phyloP scores from a whole-genome alignment of 148 eudicot genomes.

The Suaeda aralocaspica region DNA sequence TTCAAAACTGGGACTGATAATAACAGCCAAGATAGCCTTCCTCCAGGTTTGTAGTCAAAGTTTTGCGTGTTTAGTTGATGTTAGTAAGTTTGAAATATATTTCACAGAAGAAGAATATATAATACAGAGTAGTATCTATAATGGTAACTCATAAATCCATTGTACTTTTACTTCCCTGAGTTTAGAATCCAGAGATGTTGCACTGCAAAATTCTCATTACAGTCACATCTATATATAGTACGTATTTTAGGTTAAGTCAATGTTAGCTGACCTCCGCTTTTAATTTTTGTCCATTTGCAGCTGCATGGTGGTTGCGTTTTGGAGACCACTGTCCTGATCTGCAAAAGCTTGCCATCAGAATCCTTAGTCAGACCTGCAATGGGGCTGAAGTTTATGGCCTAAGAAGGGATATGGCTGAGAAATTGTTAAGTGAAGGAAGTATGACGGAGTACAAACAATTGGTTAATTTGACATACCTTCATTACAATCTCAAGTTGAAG shows the following conservation, averaged over 20 bases:
- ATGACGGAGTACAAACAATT: conserved; percentile 32
- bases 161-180: background rate
- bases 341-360: conserved; percentile 47
- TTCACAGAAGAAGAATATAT: background rate
- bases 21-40: conserved; percentile 22
- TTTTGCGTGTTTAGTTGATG: background rate
- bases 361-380: conserved; percentile 61
- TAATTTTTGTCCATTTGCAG: conserved; percentile 31
- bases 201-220: background rate
- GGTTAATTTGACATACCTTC: conserved; percentile 34
- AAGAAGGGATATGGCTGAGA: conserved; percentile 52
- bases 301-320: conserved; percentile 50
- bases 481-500: conserved; percentile 48
- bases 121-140: background rate
- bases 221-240: background rate
- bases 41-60: conserved; percentile 51
- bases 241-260: too few species aligned
- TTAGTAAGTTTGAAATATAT: background rate
- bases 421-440: conserved; percentile 31
- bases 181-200: background rate
- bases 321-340: conserved; percentile 60
- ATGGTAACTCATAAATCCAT: background rate
- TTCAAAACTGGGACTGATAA: conserved; percentile 34
- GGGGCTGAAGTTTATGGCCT: conserved; percentile 55
- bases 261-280: too few species aligned